Conservation (phyloP, 148 eudicot species). For the Salicornia ramosissima region DNA sequence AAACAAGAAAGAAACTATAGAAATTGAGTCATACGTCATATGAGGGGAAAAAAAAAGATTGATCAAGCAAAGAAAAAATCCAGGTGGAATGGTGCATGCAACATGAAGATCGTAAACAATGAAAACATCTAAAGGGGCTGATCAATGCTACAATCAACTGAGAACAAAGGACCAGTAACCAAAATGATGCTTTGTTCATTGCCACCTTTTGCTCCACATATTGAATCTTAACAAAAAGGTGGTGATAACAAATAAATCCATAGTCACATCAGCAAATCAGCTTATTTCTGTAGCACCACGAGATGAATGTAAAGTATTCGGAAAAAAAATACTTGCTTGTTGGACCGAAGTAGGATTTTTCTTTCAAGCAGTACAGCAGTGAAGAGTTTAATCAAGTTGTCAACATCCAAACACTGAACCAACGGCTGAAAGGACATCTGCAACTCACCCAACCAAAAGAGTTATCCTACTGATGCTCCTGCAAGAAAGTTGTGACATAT, state of each 20-base stretch:
- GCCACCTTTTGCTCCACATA: too few species aligned
- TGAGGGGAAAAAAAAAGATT: not conserved
- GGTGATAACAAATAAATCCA: not conserved
- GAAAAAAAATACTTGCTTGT: conserved; percentile 50
- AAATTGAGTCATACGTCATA: not conserved
- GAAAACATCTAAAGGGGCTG: not conserved
- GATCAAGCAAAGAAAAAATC: not conserved
- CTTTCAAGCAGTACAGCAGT: conserved; percentile 95
- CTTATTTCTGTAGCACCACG: not conserved
- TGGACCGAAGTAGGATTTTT: conserved; percentile 79
- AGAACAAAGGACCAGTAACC: not conserved
- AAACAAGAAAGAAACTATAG: not conserved
- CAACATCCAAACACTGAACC: conserved; percentile 95
- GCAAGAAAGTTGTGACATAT: conserved; percentile 1
- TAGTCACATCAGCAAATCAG: not conserved
- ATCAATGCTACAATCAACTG: not conserved
- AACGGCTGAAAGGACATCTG: conserved; percentile 95
- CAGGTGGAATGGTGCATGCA: not conserved
- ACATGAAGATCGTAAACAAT: not conserved
- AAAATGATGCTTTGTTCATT: not conserved
- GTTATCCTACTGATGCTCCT: not conserved
- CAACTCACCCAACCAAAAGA: conserved; percentile 19
- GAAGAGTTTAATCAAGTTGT: conserved; percentile 80
- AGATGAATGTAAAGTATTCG: not conserved
- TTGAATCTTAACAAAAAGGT: too few species aligned